Evolutionary conservation across 345 rosid genomes (phyloP).

Genomic region (Eucalyptus sp.): DNA sequence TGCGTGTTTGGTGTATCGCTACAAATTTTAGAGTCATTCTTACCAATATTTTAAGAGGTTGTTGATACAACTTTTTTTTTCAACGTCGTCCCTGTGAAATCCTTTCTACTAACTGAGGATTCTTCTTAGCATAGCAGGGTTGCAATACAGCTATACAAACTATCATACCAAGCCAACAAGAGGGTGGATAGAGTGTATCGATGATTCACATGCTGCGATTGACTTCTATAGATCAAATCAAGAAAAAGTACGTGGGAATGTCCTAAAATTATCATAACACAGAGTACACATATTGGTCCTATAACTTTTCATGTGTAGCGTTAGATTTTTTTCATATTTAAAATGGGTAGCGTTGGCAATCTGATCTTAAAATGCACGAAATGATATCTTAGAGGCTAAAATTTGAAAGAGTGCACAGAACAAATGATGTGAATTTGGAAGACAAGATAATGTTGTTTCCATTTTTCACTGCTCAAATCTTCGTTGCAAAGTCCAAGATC

Average conservation of each 20-base stretch:
- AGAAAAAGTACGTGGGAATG: not conserved
- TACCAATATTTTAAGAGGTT: not conserved
- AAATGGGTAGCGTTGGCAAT: not conserved
- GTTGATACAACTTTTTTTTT: not conserved
- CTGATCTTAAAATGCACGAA: not conserved
- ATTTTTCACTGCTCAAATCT: not conserved
- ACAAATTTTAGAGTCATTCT: not conserved
- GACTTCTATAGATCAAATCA: not conserved
- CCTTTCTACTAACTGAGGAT: not conserved
- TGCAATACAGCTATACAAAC: not conserved
- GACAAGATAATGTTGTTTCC: not conserved
- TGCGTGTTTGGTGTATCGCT: not conserved
- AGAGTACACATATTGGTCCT: not conserved
- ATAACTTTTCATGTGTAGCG: not conserved
- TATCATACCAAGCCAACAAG: not conserved
- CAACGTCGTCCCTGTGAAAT: not conserved
- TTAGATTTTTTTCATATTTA: not conserved
- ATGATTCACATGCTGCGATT: not conserved
- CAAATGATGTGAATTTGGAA: not conserved
- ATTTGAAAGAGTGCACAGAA: not conserved
- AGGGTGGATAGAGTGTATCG: not conserved
- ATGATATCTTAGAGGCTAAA: not conserved
- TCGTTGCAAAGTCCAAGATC: not conserved
- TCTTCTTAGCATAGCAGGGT: not conserved
- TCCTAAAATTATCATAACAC: not conserved